A percentile compares a stretch with the other conserved stretches of the same genome.
These are phyloP conservation scores for Aspergillus ochraceus DNA, from an alignment of 2,329 filamentous ascomycete genomes.

Conservation along the genomic window DNA sequence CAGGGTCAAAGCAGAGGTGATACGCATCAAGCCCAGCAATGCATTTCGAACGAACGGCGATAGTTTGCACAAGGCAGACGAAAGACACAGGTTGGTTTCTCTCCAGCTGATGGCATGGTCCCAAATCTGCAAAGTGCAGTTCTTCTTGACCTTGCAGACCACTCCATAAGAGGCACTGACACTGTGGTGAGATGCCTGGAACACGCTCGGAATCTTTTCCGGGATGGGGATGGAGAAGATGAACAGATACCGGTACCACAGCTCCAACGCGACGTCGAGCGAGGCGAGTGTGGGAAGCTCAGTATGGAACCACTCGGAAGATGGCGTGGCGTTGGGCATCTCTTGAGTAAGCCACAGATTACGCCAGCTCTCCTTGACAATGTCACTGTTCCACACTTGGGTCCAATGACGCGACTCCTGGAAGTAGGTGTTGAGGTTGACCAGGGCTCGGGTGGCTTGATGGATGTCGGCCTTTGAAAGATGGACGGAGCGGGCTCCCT, in stretches of 20 bases:
- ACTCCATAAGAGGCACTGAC: conserved; percentile 62
- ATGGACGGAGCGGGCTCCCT: conserved; percentile 49
- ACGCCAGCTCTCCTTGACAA: conserved; percentile 48
- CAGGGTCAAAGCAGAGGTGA: conserved; percentile 49
- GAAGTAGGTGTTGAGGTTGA: conserved; percentile 53
- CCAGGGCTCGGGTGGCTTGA: conserved; percentile 49
- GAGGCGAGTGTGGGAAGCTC: conserved; percentile 40
- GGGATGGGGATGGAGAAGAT: conserved; percentile 60
- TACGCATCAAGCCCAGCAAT: conserved; percentile 49
- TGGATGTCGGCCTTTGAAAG: conserved; percentile 46
- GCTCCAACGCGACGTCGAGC: conserved; percentile 39
- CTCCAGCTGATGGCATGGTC: conserved; percentile 64
- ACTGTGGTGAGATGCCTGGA: conserved; percentile 64
- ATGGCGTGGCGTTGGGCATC: conserved; percentile 40
- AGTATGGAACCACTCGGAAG: conserved; percentile 38
- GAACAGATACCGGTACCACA: conserved; percentile 50
- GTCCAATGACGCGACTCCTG: conserved; percentile 50
- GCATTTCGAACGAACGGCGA: conserved; percentile 52
- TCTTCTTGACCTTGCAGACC: conserved; percentile 61
- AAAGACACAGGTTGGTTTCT: conserved; percentile 54
- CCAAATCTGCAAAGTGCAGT: conserved; percentile 63
- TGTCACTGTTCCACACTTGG: conserved; percentile 49
- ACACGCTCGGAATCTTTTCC: conserved; percentile 58
- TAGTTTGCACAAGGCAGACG: conserved; percentile 51
- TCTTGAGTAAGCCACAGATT: conserved; percentile 50